These are phyloP conservation scores for Tulasnella sp. DNA, from an alignment of 768 basidiomycete species.

Conservation along the genomic window DNA sequence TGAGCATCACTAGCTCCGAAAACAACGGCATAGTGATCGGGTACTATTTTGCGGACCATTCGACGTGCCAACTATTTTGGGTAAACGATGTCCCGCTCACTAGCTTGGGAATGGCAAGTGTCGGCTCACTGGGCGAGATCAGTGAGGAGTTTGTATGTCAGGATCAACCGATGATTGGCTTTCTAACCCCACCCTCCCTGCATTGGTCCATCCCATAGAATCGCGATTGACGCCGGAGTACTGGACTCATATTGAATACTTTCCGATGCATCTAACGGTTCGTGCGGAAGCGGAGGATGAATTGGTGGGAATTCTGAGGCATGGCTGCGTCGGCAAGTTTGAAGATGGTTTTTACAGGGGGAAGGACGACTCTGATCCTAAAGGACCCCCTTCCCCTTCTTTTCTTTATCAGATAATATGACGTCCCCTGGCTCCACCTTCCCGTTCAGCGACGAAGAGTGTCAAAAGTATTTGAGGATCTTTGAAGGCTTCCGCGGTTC, in stretches of 20 bases:
- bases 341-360: too few relatives aligned
- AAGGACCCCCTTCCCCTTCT: background rate
- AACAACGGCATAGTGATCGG: background rate
- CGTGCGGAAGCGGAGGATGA: background rate
- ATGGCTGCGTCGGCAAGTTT: constrained; percentile 2
- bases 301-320: background rate
- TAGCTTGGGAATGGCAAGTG: background rate
- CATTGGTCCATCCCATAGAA: background rate
- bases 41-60: constrained; percentile 8
- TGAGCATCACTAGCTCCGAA: background rate
- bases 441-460: background rate
- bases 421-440: constrained; percentile 3
- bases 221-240: constrained; percentile 8
- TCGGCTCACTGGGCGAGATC: background rate
- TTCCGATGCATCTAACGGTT: background rate
- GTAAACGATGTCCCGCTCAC: background rate
- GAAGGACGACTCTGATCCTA: too few relatives aligned
- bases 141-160: background rate
- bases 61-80: background rate
- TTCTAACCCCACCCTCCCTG: background rate
- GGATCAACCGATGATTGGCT: background rate
- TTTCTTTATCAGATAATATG: background rate
- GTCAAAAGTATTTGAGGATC: background rate
- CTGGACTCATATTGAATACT: constrained; percentile 11
- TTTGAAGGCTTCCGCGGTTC: background rate